Evolutionary conservation across 495 filamentous ascomycete species (phyloP), one percentile per base, ranked within the genome.

Genomic region (Astrothelium subdiscretum): DNA sequence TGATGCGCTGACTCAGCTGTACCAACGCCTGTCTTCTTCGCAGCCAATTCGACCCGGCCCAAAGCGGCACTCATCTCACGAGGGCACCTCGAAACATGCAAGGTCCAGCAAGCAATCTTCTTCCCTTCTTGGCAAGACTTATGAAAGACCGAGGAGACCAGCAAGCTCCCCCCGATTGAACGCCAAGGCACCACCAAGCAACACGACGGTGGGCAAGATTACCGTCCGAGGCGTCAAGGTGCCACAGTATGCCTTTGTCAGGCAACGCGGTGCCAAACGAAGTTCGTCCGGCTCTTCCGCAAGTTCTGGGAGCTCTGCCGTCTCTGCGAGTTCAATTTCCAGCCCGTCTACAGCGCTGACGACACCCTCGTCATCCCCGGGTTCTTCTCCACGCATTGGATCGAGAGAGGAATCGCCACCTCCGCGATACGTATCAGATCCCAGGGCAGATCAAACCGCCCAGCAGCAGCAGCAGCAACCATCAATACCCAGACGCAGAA

Each of bases 1-100:
- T 38, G 61, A 67, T 3, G 64, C 74, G 2, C 54, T 76, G 29
- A 65, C 67, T 20, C 62, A 70, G 12, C 65, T 76, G 32, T 72
- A 70, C 44, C 54, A 62, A 27, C 69, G 74, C 20, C 57, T 74
- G 31, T 69, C 64, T 8, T n/a, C 22, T 29, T 54, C 48, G 11
- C 67, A 70, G 22, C 61, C 65, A 24, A 57, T 59, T 12, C 29
- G 63, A 38, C 20, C 62, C 24, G 8, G 6, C 29, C 13, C 48
- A 1, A 5, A 8, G 20, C 48, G 48, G 8, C 22, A 29, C 22
- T 54, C 48, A 27, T 54, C 48, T 29, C 20, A 54, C 12, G 48
- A 54, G n/a, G 24, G 22, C 48, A 54, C 26, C 3, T 29, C 48
- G 8, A 54, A 15, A 29, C 20, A 20, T 8, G 10, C 48, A 12